These are phyloP conservation scores for Chimonanthus salicifolius DNA, from an alignment of 164 flowering plant genomes.

Conservation along the genomic window DNA sequence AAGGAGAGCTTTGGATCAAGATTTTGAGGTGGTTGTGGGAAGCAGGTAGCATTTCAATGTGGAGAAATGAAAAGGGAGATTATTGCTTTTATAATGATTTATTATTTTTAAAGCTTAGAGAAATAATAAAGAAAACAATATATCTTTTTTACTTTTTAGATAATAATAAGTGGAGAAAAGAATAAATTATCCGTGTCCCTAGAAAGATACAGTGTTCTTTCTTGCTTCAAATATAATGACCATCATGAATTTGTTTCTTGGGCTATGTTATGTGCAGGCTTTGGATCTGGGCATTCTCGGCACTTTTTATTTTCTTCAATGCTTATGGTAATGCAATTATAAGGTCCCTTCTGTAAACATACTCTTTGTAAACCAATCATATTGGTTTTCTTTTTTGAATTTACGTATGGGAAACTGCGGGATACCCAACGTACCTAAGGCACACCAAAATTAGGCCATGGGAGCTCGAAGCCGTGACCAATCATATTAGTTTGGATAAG, in stretches of 20 bases:
- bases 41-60: constrained; percentile 37
- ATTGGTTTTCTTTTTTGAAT: background rate
- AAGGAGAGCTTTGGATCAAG: constrained; percentile 51
- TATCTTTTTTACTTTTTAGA: too few relatives aligned
- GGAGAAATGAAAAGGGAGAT: background rate
- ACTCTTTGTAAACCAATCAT: background rate
- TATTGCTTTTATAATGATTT: too few relatives aligned
- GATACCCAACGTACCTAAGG: too few relatives aligned
- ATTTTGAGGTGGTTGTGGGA: constrained; percentile 60
- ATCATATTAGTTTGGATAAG: background rate
- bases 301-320: constrained; percentile 56
- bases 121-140: too few relatives aligned
- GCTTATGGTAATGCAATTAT: constrained; percentile 38
- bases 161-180: too few relatives aligned
- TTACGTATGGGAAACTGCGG: too few relatives aligned
- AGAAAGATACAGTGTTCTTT: too few relatives aligned
- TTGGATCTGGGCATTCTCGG: constrained; percentile 56
- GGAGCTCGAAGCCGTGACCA: too few relatives aligned
- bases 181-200: too few relatives aligned
- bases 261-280: constrained; percentile 32
- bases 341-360: background rate
- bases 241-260: background rate
- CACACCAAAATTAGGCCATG: too few relatives aligned
- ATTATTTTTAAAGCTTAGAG: too few relatives aligned
- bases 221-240: background rate